Evolutionary conservation across 2,329 filamentous ascomycete genomes (phyloP), one percentile per base, ranked within the genome.

Genomic region (Emydomyces testavorans): DNA sequence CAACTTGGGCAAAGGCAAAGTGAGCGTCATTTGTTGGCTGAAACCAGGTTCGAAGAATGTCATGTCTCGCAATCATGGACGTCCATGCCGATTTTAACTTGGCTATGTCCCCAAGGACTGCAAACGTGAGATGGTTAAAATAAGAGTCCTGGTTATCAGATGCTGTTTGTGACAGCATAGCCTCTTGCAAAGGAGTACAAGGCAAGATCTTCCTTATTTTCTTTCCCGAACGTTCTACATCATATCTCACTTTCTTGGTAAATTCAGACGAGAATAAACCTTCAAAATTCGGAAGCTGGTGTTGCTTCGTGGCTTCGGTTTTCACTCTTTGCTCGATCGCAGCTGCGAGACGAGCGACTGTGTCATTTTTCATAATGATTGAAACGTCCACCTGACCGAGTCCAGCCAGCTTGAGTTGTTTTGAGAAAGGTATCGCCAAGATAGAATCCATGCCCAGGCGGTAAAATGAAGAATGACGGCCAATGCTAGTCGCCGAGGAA

Each of bases 151-250:
- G 62, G 1, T 64, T 64, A 2, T 52, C 69, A 57, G 66, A 65
- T 3, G 62, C 55, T 21, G 66, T 66, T 6, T 78, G 76, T 2
- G 79, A 81, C 0, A 94, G 70, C 87, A 94, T 94, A 0, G 82
- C 83, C 66, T 93, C 84, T 62, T 95, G 89, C 0, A 95, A 68
- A 0, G 88, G 84, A 1, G 87, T 93, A 60, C 89, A 94, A 0
- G 88, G 88, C 4, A 89, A 66, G 6, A 94, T 71, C 1, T 68
- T 70, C 24, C 75, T 64, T 2, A 83, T 67, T 0, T 55, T 37
- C 3, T 62, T 60, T 0, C 62, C 61, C 1, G 62, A 51, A 3
- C 50, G 13, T 3, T 54, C 37, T 47, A 75, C 67, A 0, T 54
- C 56, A 4, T 60, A 48, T 21, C 53, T 57, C 5, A 73, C 53